Evolutionary conservation across 2,329 filamentous ascomycete species (phyloP), one percentile per base, ranked within the genome.

Genomic region (Seiridium cupressi): DNA sequence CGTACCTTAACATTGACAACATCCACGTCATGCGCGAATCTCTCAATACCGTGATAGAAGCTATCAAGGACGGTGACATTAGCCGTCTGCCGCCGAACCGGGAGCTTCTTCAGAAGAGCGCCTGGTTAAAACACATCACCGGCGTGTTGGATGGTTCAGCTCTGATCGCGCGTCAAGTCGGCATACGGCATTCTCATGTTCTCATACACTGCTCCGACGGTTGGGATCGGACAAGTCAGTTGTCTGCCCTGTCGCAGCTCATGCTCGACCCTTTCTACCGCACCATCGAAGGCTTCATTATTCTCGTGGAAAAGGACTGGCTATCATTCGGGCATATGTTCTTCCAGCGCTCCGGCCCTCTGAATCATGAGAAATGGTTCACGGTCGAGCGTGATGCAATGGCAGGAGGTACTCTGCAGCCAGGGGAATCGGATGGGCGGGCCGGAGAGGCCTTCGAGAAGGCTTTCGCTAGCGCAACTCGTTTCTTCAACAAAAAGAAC

Each of bases 291-390:
- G 95, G 95, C 1, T 99, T 98, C 74, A 93, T 98, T 67, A 88
- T 96, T 2, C 79, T 99, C 5, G 84, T 99, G 2, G 95, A 99
- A 75, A 99, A 99, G 73, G 95, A 99, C 71, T 99, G 95, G 92
- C 78, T 99, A 10, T 95, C 94, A 0, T 99, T 97, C 76, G 95
- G 95, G 1, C 94, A 99, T 75, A 97, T 97, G 89, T 99, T 99
- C 76, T 88, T 93, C 58, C 87, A 97, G 68, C 88, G 95, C n/a
- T 91, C 91, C 11, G 95, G 95, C 3, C 90, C 91, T 67, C 77
- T 98, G 59, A 92, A 88, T 69, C 91, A 91, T 65, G 94, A 98
- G 65, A 96, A 96, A 70, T 98, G 93, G 93, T 99, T 99, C 71
- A 82, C 86, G 18, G 85, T 92, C 34, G 92, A 97, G 72, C 93